phyloP scores from a whole-genome alignment of 225 moss, liverwort and hornwort species.

The Ulota crispa region DNA sequence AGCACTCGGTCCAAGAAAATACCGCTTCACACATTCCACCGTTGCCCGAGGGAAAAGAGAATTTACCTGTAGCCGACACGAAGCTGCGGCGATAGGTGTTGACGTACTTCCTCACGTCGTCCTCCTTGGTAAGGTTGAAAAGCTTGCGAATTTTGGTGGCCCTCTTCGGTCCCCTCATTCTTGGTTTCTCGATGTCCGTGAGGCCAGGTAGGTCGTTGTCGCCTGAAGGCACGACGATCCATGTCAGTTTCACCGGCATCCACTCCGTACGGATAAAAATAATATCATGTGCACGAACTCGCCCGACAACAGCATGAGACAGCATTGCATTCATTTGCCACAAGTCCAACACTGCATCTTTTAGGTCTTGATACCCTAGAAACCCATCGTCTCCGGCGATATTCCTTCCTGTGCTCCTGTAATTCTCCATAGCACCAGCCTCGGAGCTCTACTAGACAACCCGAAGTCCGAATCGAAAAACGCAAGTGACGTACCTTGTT shows the following conservation, averaged over 20 bases:
- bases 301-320: neutral
- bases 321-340: neutral
- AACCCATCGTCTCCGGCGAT: neutral
- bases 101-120: conserved; percentile 70
- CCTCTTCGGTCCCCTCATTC: conserved; percentile 65
- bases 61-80: conserved; percentile 18
- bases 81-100: conserved; percentile 61
- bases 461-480: neutral
- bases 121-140: conserved; percentile 61
- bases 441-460: neutral
- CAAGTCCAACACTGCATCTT: neutral
- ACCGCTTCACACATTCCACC: too few relatives aligned
- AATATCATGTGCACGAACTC: neutral
- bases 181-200: conserved; percentile 64
- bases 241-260: too few relatives aligned
- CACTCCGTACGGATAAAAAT: neutral
- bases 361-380: neutral
- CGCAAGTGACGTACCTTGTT: conserved; percentile 54
- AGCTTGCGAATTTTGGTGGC: conserved; percentile 67
- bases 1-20: too few relatives aligned
- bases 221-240: conserved; percentile 24
- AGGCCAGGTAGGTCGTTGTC: conserved; percentile 64
- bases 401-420: accelerated
- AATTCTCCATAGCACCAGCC: neutral
- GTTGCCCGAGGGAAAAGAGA: neutral